Percentiles rank a stretch among this genome's conserved stretches.
Conservation (phyloP, 2,329 filamentous ascomycete genomes). For the Knufia petricola region DNA sequence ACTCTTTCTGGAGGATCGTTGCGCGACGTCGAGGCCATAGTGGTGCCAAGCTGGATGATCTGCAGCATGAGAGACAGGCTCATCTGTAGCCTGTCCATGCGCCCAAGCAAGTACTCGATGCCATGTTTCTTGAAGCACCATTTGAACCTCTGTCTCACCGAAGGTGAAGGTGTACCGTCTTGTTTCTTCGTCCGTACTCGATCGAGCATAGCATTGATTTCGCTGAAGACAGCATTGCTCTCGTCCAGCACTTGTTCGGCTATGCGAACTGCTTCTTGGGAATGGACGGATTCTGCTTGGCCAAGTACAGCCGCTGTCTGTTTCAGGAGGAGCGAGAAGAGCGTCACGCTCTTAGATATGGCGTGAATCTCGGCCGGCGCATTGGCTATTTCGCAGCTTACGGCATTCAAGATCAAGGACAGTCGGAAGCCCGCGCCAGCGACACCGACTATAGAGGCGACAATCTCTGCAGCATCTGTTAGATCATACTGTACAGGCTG, state of each 20-base stretch:
- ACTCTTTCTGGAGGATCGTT: slow-evolving; percentile 20
- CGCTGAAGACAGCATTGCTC: slow-evolving; percentile 31
- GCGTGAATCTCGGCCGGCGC: slow-evolving; percentile 33
- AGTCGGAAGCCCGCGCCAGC: slow-evolving; percentile 31
- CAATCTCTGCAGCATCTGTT: slow-evolving; percentile 14
- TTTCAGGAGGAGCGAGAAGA: slow-evolving; percentile 33
- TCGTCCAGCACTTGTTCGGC: slow-evolving; percentile 32
- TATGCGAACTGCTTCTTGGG: slow-evolving; percentile 28
- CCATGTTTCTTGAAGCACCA: slow-evolving; percentile 35
- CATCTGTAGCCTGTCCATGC: slow-evolving; percentile 34
- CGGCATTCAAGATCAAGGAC: slow-evolving; percentile 34
- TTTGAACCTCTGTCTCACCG: slow-evolving; percentile 29
- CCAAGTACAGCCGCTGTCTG: slow-evolving; percentile 29
- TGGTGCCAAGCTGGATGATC: slow-evolving; percentile 30
- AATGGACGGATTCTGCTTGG: slow-evolving; percentile 25
- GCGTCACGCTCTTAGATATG: slow-evolving; percentile 34
- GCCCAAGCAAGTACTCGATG: slow-evolving; percentile 33
- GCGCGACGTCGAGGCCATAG: slow-evolving; percentile 25
- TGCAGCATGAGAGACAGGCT: slow-evolving; percentile 32
- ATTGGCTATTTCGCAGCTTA: slow-evolving; percentile 32
- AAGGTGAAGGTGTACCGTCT: slow-evolving; percentile 23
- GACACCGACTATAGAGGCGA: slow-evolving; percentile 24
- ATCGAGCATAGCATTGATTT: slow-evolving; percentile 35
- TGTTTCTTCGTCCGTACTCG: slow-evolving; percentile 24
- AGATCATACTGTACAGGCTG: background rate